Percentiles rank a stretch among this genome's conserved stretches.
Evolutionary conservation across 495 filamentous ascomycete genomes (phyloP).

Genomic region (Letharia lupina): DNA sequence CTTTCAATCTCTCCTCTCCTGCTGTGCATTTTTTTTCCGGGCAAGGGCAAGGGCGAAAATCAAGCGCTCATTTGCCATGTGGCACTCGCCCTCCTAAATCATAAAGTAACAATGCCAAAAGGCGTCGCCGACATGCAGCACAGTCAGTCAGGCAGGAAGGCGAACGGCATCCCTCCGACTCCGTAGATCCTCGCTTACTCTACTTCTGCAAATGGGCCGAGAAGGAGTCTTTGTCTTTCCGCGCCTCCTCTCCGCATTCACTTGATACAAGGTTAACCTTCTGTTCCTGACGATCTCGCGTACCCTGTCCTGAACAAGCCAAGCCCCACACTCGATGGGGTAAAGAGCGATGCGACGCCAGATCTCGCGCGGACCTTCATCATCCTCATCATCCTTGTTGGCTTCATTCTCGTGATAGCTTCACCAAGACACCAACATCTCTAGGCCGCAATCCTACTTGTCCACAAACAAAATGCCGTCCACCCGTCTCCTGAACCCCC

Average conservation of each 20-base stretch:
- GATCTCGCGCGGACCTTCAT: constrained; percentile 2
- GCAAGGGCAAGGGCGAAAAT: neutral
- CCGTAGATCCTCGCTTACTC: neutral
- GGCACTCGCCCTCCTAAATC: neutral
- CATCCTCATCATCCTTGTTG: neutral
- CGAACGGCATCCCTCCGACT: constrained; percentile 1
- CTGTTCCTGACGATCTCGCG: constrained; percentile 17
- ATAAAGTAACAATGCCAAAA: neutral
- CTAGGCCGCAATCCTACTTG: neutral
- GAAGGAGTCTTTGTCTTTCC: neutral
- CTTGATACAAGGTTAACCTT: constrained; percentile 7
- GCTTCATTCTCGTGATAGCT: too few relatives aligned
- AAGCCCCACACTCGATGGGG: neutral
- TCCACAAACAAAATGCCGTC: neutral
- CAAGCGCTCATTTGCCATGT: neutral
- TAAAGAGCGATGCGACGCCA: neutral
- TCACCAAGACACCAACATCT: neutral
- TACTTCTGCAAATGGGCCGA: neutral
- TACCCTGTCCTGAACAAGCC: neutral
- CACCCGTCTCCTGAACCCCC: neutral
- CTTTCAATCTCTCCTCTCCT: neutral
- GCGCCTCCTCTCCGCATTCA: constrained; percentile 14
- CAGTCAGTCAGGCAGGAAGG: neutral
- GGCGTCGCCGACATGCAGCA: constrained; percentile 1
- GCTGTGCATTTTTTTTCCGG: neutral